These are phyloP conservation scores for Parascedosporium putredinis DNA, from an alignment of 2,329 filamentous ascomycete species.

Conservation along the genomic window DNA sequence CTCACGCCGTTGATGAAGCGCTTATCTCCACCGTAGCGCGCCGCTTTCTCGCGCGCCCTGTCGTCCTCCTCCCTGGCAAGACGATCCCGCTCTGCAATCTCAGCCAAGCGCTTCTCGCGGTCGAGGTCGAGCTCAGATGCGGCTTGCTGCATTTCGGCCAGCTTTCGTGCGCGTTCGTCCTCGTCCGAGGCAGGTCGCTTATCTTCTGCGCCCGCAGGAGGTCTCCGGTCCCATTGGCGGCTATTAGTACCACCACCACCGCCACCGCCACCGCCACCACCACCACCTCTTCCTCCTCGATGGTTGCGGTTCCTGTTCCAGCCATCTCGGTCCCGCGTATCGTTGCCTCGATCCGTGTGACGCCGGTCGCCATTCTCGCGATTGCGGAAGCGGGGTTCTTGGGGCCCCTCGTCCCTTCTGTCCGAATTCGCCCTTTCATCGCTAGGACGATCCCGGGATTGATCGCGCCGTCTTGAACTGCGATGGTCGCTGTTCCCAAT, in stretches of 20 bases:
- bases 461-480: neutral
- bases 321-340: neutral
- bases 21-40: slow-evolving; percentile 52
- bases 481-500: neutral
- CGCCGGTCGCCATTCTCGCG: neutral
- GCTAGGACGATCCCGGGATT: neutral
- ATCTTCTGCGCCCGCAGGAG: no score
- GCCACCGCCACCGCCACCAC: no score
- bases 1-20: slow-evolving; percentile 56
- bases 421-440: neutral
- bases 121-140: slow-evolving; percentile 61
- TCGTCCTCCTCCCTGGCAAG: slow-evolving; percentile 58
- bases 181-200: slow-evolving; percentile 28
- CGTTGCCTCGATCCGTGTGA: neutral
- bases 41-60: slow-evolving; percentile 43
- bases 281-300: neutral
- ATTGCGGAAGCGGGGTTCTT: no score
- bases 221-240: no score
- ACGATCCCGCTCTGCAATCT: slow-evolving; percentile 55
- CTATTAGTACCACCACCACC: no score
- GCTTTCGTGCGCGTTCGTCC: slow-evolving; percentile 53
- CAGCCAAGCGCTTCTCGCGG: slow-evolving; percentile 56
- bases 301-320: neutral
- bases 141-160: slow-evolving; percentile 64
- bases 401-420: no score